Base-by-base conservation (phyloP, 1,139 yeast species). In the Zygosaccharomyces sapae region DNA sequence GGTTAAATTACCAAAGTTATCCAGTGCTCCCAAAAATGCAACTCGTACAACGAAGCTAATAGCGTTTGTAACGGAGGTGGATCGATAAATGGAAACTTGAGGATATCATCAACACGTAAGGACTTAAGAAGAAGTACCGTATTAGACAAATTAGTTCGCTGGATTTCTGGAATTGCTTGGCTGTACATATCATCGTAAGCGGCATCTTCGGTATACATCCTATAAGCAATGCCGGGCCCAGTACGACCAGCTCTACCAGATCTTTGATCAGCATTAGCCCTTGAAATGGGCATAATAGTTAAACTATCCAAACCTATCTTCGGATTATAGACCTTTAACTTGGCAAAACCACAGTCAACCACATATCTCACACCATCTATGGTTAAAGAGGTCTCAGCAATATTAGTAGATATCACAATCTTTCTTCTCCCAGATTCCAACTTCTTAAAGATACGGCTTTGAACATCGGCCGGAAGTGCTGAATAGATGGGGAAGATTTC, bases 221-320 rank as follows among this genome's bases (percentile, higher is more conserved):
- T 71, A 60, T 82, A 90, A 4, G 95, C 90, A 8, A 74, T 68
- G 43, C 98, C 98, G 0, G 95, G 86, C 0, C 83, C 88, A 0
- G 97, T 89, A 73, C 98, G 81, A 43, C 98, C 97, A 2, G 97
- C 97, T 70, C 98, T 79, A 45, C 98, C 98, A 22, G 96, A 80
- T 56, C 98, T 70, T 66, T 92, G 98, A 47, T 80, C 79, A 0
- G 97, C 96, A 69, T 90, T 92, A 1, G 97, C 97, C 38, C 77
- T 65, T 0, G 97, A 85, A 2, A 92, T 84, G 0, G 97, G 97
- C 0, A 89, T 83, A 10, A 87, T 76, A 56, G 86, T 89, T 44
- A 92, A 75, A 18, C 89, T 77, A 58, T 90, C 97, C 83, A 90
- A 82, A 1, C 95, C 96, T 52, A 89, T 73, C 54, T 80, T 80